These are phyloP conservation scores for Theileria orientalis DNA, from an alignment of 169 alveolate species.

Conservation along the genomic window DNA sequence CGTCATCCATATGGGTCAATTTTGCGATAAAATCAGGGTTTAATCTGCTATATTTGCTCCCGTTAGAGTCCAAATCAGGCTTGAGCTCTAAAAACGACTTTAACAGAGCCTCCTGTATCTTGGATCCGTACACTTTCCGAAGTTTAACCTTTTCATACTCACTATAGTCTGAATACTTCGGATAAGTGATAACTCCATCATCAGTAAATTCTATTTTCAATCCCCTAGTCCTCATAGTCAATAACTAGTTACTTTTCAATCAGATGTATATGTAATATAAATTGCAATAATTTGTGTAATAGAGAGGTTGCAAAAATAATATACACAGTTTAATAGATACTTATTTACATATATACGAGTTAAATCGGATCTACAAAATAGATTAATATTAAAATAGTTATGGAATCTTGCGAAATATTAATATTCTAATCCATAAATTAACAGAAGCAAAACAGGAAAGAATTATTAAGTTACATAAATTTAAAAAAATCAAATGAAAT, in stretches of 20 bases:
- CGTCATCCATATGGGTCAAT: background rate
- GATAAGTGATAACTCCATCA: conserved; percentile 5
- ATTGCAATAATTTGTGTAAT: background rate
- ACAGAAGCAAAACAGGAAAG: no score
- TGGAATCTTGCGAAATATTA: no score
- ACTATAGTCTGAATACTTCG: background rate
- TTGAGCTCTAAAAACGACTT: conserved; percentile 25
- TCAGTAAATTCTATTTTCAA: conserved; percentile 9
- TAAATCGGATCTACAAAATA: no score
- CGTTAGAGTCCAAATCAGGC: background rate
- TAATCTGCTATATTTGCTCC: background rate
- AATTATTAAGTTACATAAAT: no score
- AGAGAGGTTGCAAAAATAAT: background rate
- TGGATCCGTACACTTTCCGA: conserved; percentile 46
- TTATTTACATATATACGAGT: no score
- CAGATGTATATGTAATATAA: background rate
- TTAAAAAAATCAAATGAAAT: no score
- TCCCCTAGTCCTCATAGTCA: conserved; percentile 13
- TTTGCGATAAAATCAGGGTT: background rate
- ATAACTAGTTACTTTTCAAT: background rate
- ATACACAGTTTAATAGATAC: background rate
- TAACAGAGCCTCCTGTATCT: conserved; percentile 20
- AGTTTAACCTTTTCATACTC: conserved; percentile 34
- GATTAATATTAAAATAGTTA: no score
- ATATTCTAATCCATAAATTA: no score